A percentile compares a stretch with the other conserved stretches of the same genome.
Conservation (phyloP, 139 green algal species). For the Chlorella sp. region DNA sequence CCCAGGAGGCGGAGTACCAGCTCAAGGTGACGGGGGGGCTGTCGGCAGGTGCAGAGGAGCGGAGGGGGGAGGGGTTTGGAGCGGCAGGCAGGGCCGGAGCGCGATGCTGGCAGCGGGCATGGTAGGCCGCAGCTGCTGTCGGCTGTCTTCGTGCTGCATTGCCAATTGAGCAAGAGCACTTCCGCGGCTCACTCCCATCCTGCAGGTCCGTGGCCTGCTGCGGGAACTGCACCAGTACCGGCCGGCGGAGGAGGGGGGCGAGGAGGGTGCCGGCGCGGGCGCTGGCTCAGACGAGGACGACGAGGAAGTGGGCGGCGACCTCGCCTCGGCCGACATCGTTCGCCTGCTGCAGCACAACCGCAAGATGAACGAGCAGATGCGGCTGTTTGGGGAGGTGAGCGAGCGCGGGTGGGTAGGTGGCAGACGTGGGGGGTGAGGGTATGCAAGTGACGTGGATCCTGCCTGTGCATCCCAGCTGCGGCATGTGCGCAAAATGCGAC, state of each 20-base stretch:
- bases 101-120: slow-evolving; percentile 1
- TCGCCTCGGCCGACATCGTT: slow-evolving; percentile 3
- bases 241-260: slow-evolving; percentile 37
- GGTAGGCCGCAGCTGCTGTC: too few relatives aligned
- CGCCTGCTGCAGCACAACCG: slow-evolving; percentile 18
- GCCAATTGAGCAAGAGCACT: too few relatives aligned
- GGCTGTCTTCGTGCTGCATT: too few relatives aligned
- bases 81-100: not conserved
- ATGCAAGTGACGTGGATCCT: too few relatives aligned
- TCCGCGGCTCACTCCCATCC: too few relatives aligned
- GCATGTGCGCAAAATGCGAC: too few relatives aligned
- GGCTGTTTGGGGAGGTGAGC: slow-evolving; percentile 16
- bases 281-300: not conserved
- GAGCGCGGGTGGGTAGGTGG: not conserved
- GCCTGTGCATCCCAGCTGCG: too few relatives aligned
- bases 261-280: not conserved
- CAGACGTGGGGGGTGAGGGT: not conserved
- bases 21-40: too few relatives aligned
- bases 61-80: too few relatives aligned
- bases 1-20: not conserved
- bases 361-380: not conserved
- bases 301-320: not conserved
- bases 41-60: too few relatives aligned
- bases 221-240: slow-evolving; percentile 64
- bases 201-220: slow-evolving; percentile 58